Evolutionary conservation across 371 early-diverging fungal species (phyloP).

Genomic region (Actinomortierella ambigua): DNA sequence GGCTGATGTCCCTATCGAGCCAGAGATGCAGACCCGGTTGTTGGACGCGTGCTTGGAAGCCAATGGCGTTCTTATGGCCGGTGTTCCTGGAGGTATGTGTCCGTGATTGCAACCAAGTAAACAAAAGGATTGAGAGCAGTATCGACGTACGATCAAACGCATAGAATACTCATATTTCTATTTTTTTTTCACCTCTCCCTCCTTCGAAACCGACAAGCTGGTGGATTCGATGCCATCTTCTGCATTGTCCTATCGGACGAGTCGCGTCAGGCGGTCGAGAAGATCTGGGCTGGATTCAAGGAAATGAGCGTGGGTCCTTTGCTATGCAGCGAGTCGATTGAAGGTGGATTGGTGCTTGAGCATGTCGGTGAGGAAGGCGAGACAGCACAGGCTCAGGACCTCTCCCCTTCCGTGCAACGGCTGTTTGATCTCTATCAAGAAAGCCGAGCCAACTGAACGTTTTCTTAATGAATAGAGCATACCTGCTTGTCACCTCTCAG

Average conservation of each 20-base stretch:
- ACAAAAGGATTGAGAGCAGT: too few species aligned
- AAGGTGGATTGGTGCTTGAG: slow-evolving; percentile 42
- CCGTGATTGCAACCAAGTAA: neutral
- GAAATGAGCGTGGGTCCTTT: slow-evolving; percentile 82
- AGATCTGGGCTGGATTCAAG: slow-evolving; percentile 73
- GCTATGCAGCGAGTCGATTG: slow-evolving; percentile 50
- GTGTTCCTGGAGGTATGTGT: slow-evolving; percentile 89
- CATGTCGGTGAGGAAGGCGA: slow-evolving; percentile 9
- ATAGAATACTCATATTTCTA: neutral
- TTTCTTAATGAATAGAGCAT: too few species aligned
- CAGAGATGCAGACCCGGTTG: slow-evolving; percentile 81
- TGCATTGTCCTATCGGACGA: slow-evolving; percentile 71
- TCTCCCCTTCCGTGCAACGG: slow-evolving; percentile 11
- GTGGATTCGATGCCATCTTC: slow-evolving; percentile 96
- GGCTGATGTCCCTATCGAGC: slow-evolving; percentile 90
- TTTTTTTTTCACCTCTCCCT: slow-evolving; percentile 1
- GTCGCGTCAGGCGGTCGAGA: slow-evolving; percentile 53
- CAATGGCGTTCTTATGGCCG: slow-evolving; percentile 87
- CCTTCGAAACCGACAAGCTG: slow-evolving; percentile 62
- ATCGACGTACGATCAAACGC: neutral
- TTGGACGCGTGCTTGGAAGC: slow-evolving; percentile 77
- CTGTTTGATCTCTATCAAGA: slow-evolving; percentile 7
- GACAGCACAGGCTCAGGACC: neutral
- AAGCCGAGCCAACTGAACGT: too few species aligned
- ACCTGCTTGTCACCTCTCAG: too few species aligned